Evolutionary conservation across 805 yeast species (phyloP).

Genomic region (Tetrapisispora nanseiensis): DNA sequence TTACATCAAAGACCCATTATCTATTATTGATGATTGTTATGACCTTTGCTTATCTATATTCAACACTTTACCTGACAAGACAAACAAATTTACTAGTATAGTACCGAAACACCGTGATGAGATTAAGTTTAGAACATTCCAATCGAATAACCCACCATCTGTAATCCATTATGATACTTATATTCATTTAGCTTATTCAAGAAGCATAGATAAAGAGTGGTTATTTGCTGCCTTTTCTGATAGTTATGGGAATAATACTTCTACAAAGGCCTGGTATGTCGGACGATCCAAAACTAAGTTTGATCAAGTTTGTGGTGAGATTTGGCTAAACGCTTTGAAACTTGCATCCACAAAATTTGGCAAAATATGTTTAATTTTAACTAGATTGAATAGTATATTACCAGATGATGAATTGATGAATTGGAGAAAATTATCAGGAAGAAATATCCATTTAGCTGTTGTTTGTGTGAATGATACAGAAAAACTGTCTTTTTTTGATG

Average conservation of each 20-base stretch:
- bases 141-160: conserved; percentile 14
- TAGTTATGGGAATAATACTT: conserved; percentile 58
- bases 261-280: conserved; percentile 56
- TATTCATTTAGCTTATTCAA: conserved; percentile 76
- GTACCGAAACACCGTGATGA: conserved; percentile 35
- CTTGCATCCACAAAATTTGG: conserved; percentile 38
- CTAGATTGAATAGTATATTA: conserved; percentile 61
- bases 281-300: conserved; percentile 31
- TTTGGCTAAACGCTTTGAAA: conserved; percentile 50
- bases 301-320: conserved; percentile 52
- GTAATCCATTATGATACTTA: conserved; percentile 46
- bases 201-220: conserved; percentile 78
- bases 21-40: conserved; percentile 26
- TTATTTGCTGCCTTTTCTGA: conserved; percentile 84
- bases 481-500: conserved; percentile 32
- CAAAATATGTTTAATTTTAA: conserved; percentile 50
- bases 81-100: conserved; percentile 30
- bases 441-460: conserved; percentile 53
- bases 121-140: conserved; percentile 37
- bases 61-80: conserved; percentile 37
- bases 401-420: conserved; percentile 76
- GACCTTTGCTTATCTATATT: conserved; percentile 46
- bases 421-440: conserved; percentile 63
- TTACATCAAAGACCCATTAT: conserved; percentile 30
- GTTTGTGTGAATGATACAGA: conserved; percentile 57